Base-by-base conservation (phyloP, 1,284 basidiomycete genomes). In the Puccinia polysora region DNA sequence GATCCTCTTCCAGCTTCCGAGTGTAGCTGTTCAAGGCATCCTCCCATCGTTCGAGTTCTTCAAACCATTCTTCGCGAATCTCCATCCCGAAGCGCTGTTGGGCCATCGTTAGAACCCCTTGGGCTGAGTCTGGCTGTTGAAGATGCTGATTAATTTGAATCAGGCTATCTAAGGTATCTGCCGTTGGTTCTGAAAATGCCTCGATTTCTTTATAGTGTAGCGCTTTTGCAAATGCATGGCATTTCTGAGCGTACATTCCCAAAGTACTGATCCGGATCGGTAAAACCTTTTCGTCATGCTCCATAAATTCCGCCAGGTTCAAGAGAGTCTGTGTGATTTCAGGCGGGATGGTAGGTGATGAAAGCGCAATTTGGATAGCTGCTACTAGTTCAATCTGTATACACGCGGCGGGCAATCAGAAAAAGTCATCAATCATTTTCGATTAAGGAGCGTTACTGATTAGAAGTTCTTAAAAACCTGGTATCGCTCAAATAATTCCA, bases 231-330 rank as follows among this genome's bases (percentile, higher is more conserved):
- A 95, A 97, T 0, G 94, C 94, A 80, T 93, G 89, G 81, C 91
- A 94, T 76, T 89, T 90, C 81, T 91, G 87, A 0, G 96, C 76
- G 78, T 95, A 92, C 79, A 95, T 91, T 65, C 96, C 96, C 4
- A 98, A 85, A 14, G 90, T 90, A 63, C 90, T 87, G 75, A 95
- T 89, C 77, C 97, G 92, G 76, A 98, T 97, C 0, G 93, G 92
- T 1, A 98, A 83, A 0, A 91, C 86, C 79, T 97, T 97, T 80
- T 98, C 96, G 80, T 98, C 95, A 77, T 97, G 96, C 81, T 98
- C 96, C 91, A 98, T 97, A 80, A 98, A 98, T 80, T 99, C 96
- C 7, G 94, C 93, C n/a, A 98, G 84, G 80, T 94, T 94, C 74
- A 99, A 85, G 34, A 98, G 83, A 58, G 90, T 87, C 79, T 97